phyloP scores from a whole-genome alignment of 805 yeast genomes.

The Candida gorgasii region DNA sequence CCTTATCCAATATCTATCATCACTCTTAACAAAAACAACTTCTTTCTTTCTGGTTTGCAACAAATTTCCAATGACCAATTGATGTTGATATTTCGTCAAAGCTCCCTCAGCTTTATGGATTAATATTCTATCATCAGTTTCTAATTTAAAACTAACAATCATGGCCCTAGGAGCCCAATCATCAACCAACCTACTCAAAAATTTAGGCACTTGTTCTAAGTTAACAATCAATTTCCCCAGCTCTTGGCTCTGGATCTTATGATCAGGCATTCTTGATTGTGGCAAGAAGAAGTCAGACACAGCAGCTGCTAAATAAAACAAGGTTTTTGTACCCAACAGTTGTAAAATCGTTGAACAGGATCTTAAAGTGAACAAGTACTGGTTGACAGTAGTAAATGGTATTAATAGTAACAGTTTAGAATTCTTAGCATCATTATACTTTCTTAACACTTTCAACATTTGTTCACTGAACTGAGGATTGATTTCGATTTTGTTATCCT shows the following conservation, averaged over 20 bases:
- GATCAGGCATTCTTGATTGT: constrained; percentile 80
- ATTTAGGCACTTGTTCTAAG: constrained; percentile 95
- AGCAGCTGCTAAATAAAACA: constrained; percentile 94
- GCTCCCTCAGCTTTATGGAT: constrained; percentile 78
- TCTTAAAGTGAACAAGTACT: constrained; percentile 82
- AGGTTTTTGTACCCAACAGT: constrained; percentile 53
- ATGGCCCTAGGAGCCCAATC: constrained; percentile 94
- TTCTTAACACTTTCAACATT: constrained; percentile 60
- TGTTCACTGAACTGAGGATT: constrained; percentile 58
- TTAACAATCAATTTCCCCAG: constrained; percentile 80
- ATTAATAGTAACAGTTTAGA: constrained; percentile 60
- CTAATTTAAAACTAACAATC: constrained; percentile 92
- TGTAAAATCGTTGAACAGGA: constrained; percentile 62
- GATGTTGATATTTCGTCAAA: constrained; percentile 83
- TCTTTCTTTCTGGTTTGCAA: constrained; percentile 85
- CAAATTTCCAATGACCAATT: constrained; percentile 90
- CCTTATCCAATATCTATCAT: constrained; percentile 51
- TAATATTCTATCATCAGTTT: constrained; percentile 75
- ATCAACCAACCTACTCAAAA: constrained; percentile 81
- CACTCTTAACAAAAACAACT: constrained; percentile 77
- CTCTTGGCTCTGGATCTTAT: constrained; percentile 86
- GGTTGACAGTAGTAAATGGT: constrained; percentile 95
- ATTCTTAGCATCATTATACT: constrained; percentile 52
- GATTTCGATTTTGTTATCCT: constrained; percentile 58
- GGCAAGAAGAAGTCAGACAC: constrained; percentile 97